Evolutionary conservation across 805 yeast genomes (phyloP).

Genomic region (Hanseniaspora vineae): DNA sequence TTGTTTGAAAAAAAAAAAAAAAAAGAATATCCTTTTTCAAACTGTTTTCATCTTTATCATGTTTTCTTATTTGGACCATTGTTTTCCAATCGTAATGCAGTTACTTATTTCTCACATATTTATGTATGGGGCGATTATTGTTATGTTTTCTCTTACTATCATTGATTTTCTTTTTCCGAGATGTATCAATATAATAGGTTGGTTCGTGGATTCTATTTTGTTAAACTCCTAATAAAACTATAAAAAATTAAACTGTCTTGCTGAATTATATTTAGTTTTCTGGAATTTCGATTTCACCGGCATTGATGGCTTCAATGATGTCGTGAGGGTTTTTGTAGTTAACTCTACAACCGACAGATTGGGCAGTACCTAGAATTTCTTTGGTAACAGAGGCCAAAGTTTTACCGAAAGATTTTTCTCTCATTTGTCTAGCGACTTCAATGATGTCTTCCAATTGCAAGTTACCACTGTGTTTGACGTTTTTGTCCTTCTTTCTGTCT

Average conservation of each 20-base stretch:
- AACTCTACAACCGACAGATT: conserved; percentile 98
- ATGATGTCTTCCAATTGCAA: conserved; percentile 90
- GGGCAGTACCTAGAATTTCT: conserved; percentile 99
- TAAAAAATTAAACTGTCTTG: neutral
- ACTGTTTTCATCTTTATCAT: too few species aligned
- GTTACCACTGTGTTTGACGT: conserved; percentile 99
- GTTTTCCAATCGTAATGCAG: too few species aligned
- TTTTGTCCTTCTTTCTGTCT: conserved; percentile 99
- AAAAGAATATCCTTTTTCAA: too few species aligned
- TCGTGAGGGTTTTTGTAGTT: conserved; percentile 99
- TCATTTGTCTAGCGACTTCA: conserved; percentile 97
- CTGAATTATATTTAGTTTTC: conserved; percentile 18
- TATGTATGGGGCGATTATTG: too few species aligned
- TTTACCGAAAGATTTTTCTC: conserved; percentile 96
- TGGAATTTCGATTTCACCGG: conserved; percentile 82
- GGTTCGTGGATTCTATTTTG: neutral
- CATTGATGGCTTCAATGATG: conserved; percentile 95
- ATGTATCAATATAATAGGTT: neutral
- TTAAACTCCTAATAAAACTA: neutral
- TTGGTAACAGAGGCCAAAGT: conserved; percentile 91
- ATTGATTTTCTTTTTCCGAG: neutral
- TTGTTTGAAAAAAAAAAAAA: too few species aligned
- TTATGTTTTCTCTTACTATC: neutral
- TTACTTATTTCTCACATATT: too few species aligned
- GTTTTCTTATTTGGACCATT: too few species aligned